A percentile compares a stretch with the other conserved stretches of the same genome.
Conservation (phyloP, 2,329 filamentous ascomycete genomes). For the Trichoderma semiorbis region DNA sequence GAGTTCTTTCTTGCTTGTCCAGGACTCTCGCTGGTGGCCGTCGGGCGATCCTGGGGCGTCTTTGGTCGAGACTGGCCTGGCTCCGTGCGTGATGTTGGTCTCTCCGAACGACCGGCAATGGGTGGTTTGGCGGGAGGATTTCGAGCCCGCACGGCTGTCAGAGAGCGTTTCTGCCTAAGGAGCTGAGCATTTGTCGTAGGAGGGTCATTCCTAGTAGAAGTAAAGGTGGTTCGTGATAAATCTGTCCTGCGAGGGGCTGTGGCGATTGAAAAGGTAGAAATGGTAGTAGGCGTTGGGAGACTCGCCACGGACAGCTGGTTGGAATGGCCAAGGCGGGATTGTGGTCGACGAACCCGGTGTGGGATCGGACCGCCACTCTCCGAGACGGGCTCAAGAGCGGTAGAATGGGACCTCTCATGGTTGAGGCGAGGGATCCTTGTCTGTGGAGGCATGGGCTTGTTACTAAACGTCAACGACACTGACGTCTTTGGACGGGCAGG, state of each 20-base stretch:
- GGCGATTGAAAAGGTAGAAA: slow-evolving; percentile 48
- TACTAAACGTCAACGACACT: slow-evolving; percentile 88
- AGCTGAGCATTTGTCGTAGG: slow-evolving; percentile 65
- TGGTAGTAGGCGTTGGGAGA: slow-evolving; percentile 57
- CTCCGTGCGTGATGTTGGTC: slow-evolving; percentile 59
- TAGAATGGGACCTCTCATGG: slow-evolving; percentile 67
- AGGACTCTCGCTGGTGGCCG: slow-evolving; percentile 47
- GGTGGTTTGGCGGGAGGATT: slow-evolving; percentile 52
- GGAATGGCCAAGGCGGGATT: slow-evolving; percentile 64
- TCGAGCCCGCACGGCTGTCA: slow-evolving; percentile 55
- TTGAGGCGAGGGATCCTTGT: slow-evolving; percentile 79
- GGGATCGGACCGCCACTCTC: slow-evolving; percentile 73
- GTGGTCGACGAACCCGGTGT: slow-evolving; percentile 57
- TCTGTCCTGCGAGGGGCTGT: slow-evolving; percentile 62
- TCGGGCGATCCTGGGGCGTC: slow-evolving; percentile 65
- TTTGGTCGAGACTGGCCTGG: slow-evolving; percentile 58
- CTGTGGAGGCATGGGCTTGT: slow-evolving; percentile 55
- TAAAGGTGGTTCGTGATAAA: slow-evolving; percentile 50
- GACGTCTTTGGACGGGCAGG: slow-evolving; percentile 70
- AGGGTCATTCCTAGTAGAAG: slow-evolving; percentile 53
- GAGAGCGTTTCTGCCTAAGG: slow-evolving; percentile 61
- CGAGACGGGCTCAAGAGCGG: slow-evolving; percentile 83
- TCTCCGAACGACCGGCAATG: slow-evolving; percentile 46
- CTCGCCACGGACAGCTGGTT: slow-evolving; percentile 66
- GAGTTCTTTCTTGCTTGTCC: slow-evolving; percentile 55